Conservation (phyloP, 257 asterid species). For the Osmanthus fragrans region DNA sequence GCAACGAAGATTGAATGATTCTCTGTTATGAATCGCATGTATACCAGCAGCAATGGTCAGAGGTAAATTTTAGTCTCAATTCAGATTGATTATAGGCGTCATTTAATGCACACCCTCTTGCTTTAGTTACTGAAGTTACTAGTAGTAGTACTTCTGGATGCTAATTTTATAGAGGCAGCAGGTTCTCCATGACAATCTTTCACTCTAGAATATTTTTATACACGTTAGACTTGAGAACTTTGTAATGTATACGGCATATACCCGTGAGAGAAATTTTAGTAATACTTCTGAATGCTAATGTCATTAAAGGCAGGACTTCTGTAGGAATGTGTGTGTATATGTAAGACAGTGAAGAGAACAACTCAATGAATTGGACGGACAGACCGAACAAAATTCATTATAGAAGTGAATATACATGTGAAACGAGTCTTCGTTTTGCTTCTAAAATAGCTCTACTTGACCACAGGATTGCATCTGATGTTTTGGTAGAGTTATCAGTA, state of each 20-base stretch:
- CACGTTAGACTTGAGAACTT: neutral
- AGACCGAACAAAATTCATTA: neutral
- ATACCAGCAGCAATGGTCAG: neutral
- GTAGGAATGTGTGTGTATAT: too few relatives aligned
- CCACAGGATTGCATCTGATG: neutral
- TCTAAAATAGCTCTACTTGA: too few relatives aligned
- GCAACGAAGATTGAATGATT: slow-evolving; percentile 8
- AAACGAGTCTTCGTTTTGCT: neutral
- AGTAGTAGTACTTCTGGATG: neutral
- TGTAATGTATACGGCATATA: neutral
- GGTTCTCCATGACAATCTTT: neutral
- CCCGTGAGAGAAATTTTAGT: too few relatives aligned
- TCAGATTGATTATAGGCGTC: neutral
- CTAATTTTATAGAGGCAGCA: neutral
- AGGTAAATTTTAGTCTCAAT: neutral
- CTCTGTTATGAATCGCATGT: neutral
- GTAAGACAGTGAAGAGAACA: neutral
- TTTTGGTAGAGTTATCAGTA: neutral
- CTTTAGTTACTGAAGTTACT: neutral
- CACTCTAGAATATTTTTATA: neutral
- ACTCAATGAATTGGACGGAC: neutral
- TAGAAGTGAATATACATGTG: neutral
- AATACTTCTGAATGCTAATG: neutral
- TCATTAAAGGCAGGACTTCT: neutral
- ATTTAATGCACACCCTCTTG: neutral